These are phyloP conservation scores for Citrullus mucosospermus DNA, from an alignment of 306 rosid genomes.

Conservation along the genomic window DNA sequence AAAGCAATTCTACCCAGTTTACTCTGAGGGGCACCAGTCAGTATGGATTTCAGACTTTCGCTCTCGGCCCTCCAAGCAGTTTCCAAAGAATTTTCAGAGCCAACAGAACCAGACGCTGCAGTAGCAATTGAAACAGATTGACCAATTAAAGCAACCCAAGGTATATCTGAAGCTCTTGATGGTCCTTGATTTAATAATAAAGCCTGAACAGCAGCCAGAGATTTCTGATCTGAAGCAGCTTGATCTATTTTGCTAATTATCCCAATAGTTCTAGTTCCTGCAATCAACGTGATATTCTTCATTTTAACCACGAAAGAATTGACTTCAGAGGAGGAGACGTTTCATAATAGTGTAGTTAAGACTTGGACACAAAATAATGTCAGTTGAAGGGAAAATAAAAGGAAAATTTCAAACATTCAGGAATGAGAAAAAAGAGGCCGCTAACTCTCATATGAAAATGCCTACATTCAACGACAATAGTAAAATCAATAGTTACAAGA, in stretches of 20 bases:
- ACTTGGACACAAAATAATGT: neutral
- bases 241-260: slow-evolving; percentile 91
- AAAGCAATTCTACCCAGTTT: slow-evolving; percentile 92
- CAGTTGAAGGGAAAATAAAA: neutral
- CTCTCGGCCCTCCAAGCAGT: slow-evolving; percentile 98
- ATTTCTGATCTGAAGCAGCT: slow-evolving; percentile 80
- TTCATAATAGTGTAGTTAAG: neutral
- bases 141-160: slow-evolving; percentile 93
- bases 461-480: neutral
- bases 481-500: neutral
- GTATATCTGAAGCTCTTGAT: slow-evolving; percentile 63
- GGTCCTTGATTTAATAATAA: slow-evolving; percentile 87
- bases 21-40: slow-evolving; percentile 85
- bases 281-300: slow-evolving; percentile 4
- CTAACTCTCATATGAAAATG: neutral
- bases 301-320: slow-evolving; percentile 9
- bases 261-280: slow-evolving; percentile 91
- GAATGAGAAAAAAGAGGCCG: neutral
- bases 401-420: neutral
- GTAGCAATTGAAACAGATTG: slow-evolving; percentile 93
- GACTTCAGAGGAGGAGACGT: neutral
- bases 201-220: slow-evolving; percentile 94
- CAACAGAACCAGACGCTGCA: slow-evolving; percentile 81
- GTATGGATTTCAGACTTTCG: slow-evolving; percentile 88
- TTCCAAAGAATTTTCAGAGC: slow-evolving; percentile 86